Evolutionary conservation across 139 green algal species (phyloP), one percentile per base, ranked within the genome.

Genomic region (Chlorella vulgaris): DNA sequence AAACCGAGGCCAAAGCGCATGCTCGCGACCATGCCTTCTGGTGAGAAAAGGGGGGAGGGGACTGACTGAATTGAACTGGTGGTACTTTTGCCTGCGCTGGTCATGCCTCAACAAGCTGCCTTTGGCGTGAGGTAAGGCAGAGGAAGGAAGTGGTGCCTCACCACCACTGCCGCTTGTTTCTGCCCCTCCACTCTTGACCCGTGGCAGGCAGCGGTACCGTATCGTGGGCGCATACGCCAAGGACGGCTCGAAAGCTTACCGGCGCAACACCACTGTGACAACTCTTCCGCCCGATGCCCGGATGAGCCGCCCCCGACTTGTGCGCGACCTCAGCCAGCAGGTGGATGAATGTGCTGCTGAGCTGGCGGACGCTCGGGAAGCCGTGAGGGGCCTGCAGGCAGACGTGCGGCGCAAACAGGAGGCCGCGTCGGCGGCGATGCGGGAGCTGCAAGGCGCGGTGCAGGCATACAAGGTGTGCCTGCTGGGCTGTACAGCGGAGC

Each of bases 241-340:
- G 26, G 77, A 83, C 21, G 77, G 65, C 0, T 83, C 47, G 0
- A 36, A 38, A 18, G 35, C 47, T 15, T 69, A 74, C 35, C 35
- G 28, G 24, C 65, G 77, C 3, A 51, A 36, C 35, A 19, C 5
- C 7, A 61, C 47, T 0, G 35, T 76, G 66, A 60, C 13, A 4
- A 6, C 29, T 15, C 19, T 60, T 35, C 62, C 65, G 35, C 65
- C 77, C 4, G 21, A 39, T 22, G n/a, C 15, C 0, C 5, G 36
- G 47, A 31, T 58, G 65, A 36, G 39, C 33, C 70, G 50, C 7
- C 66, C 77, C 18, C 47, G 65, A 3, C 77, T 83, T 43, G 66
- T 83, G 77, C 47, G 31, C 28, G 77, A 83, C 65, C 4, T 69
- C 8, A 38, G 22, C 24, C 43, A 69, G 35, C 77, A 83, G 62